Evolutionary conservation across 805 yeast species (phyloP).

Genomic region (Starmera quercuum): DNA sequence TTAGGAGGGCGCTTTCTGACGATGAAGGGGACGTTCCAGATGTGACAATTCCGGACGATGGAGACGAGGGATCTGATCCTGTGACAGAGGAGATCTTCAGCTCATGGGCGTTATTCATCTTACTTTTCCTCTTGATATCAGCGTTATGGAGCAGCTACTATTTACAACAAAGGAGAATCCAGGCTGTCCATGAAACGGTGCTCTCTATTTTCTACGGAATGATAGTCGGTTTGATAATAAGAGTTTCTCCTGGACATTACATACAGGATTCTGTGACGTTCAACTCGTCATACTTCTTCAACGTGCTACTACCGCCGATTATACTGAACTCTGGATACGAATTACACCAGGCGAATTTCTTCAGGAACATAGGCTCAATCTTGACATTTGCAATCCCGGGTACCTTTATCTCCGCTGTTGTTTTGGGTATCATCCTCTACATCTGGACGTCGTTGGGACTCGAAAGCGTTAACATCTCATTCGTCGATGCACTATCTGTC

Average conservation of each 20-base stretch:
- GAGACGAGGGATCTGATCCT: slow-evolving; percentile 67
- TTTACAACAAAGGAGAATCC: slow-evolving; percentile 82
- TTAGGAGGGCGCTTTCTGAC: slow-evolving; percentile 5
- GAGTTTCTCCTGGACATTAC: slow-evolving; percentile 92
- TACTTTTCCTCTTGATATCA: slow-evolving; percentile 69
- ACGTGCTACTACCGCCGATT: slow-evolving; percentile 90
- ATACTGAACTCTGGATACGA: slow-evolving; percentile 95
- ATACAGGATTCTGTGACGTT: slow-evolving; percentile 96
- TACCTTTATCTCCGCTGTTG: slow-evolving; percentile 86
- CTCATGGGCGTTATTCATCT: slow-evolving; percentile 93
- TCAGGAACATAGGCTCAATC: slow-evolving; percentile 84
- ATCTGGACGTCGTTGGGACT: slow-evolving; percentile 89
- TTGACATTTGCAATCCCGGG: slow-evolving; percentile 95
- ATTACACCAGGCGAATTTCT: slow-evolving; percentile 90
- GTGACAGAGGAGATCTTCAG: slow-evolving; percentile 92
- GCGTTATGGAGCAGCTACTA: slow-evolving; percentile 96
- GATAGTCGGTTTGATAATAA: slow-evolving; percentile 87
- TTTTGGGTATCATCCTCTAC: slow-evolving; percentile 79
- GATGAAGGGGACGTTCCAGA: slow-evolving; percentile 33
- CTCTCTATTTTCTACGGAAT: slow-evolving; percentile 93
- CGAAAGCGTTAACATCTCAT: slow-evolving; percentile 81
- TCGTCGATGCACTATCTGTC: slow-evolving; percentile 94
- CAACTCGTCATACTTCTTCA: slow-evolving; percentile 90
- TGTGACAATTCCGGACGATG: slow-evolving; percentile 34
- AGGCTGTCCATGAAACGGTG: slow-evolving; percentile 96